phyloP scores from a whole-genome alignment of 1,284 basidiomycete species.

The Stygiomarasmius scandens region DNA sequence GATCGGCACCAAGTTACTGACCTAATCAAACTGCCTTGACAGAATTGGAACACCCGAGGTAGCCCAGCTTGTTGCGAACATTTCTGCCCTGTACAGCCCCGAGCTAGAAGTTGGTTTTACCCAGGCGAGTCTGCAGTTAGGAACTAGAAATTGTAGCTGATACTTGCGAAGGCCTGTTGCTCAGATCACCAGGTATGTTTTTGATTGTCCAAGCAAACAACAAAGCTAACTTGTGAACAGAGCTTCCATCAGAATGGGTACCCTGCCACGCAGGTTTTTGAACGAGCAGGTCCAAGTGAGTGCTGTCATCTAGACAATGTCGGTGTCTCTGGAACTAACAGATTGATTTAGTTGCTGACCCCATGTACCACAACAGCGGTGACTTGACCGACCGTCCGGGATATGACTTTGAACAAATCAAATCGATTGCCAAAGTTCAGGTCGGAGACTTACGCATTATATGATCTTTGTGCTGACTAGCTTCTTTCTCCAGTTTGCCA shows the following conservation, averaged over 20 bases:
- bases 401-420: slow-evolving; percentile 81
- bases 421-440: slow-evolving; percentile 84
- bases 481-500: slow-evolving; percentile 47
- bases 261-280: slow-evolving; percentile 77
- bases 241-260: slow-evolving; percentile 83
- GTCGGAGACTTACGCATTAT: slow-evolving; percentile 37
- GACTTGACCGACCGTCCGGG: slow-evolving; percentile 77
- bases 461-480: background rate
- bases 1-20: background rate
- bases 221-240: slow-evolving; percentile 34
- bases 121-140: slow-evolving; percentile 46
- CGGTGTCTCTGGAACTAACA: background rate
- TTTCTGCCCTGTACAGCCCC: slow-evolving; percentile 78
- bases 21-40: background rate
- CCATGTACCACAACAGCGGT: slow-evolving; percentile 85
- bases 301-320: slow-evolving; percentile 5
- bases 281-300: slow-evolving; percentile 77
- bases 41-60: slow-evolving; percentile 83
- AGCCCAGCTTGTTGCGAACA: slow-evolving; percentile 70
- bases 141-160: background rate
- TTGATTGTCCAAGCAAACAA: background rate
- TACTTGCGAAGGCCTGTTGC: slow-evolving; percentile 68
- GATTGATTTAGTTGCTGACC: slow-evolving; percentile 64
- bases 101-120: slow-evolving; percentile 82
- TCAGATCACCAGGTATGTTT: slow-evolving; percentile 76